Percentiles rank a stretch among this genome's conserved stretches.
Evolutionary conservation across 2,329 filamentous ascomycete species (phyloP).

Genomic region (Pseudodiploospora longispora): DNA sequence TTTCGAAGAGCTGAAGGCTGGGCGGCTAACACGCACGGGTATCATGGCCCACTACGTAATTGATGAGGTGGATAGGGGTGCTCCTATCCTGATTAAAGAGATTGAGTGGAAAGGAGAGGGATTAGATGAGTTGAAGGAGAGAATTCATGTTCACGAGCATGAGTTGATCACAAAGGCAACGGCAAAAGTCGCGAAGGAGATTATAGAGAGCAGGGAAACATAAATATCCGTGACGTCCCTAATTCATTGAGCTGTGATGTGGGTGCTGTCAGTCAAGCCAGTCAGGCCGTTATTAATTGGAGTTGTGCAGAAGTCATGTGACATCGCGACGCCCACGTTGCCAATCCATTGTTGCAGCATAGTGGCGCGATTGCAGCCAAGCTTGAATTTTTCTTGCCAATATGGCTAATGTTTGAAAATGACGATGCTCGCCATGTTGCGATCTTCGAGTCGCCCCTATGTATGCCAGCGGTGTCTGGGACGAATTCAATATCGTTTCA

Average conservation of each 20-base stretch:
- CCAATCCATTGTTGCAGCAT: neutral
- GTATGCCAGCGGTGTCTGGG: conserved; percentile 26
- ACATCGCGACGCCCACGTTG: conserved; percentile 10
- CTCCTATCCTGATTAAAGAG: conserved; percentile 46
- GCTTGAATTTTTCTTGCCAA: conserved; percentile 15
- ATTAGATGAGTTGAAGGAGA: conserved; percentile 57
- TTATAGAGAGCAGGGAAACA: conserved; percentile 15
- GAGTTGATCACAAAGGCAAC: conserved; percentile 71
- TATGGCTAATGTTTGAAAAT: conserved; percentile 9
- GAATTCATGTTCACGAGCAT: conserved; percentile 72
- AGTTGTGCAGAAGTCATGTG: conserved; percentile 13
- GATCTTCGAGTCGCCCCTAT: conserved; percentile 19
- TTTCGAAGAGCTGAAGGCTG: conserved; percentile 59
- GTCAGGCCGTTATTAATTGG: too few species aligned
- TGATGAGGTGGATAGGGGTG: conserved; percentile 19
- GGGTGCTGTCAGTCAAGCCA: too few species aligned
- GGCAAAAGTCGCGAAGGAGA: conserved; percentile 34
- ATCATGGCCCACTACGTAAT: conserved; percentile 89
- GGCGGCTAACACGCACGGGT: conserved; percentile 62
- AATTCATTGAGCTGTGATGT: too few species aligned
- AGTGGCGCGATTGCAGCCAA: conserved; percentile 11
- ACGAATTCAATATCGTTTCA: neutral
- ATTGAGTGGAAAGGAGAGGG: conserved; percentile 59
- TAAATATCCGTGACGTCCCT: neutral
- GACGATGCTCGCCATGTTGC: conserved; percentile 19